These are phyloP conservation scores for Aspergillus sp. DNA, from an alignment of 2,329 filamentous ascomycete species.

Conservation along the genomic window DNA sequence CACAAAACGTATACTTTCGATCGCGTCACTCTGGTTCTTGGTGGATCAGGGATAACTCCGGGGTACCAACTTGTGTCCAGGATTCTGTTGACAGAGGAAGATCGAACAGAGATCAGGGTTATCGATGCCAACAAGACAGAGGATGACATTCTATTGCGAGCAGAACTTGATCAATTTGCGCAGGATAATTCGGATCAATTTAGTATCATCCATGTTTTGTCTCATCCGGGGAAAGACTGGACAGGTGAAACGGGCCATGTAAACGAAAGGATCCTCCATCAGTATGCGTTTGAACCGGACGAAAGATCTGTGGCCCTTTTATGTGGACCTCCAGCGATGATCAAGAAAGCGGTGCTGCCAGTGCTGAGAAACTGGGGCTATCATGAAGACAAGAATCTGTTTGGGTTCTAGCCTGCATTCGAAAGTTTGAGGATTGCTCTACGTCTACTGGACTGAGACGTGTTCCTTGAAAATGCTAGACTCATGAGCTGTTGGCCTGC, in stretches of 20 bases:
- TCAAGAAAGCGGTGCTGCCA: constrained; percentile 46
- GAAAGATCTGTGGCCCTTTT: constrained; percentile 41
- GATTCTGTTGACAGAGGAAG: constrained; percentile 35
- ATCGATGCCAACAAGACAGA: constrained; percentile 9
- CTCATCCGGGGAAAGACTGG: constrained; percentile 6
- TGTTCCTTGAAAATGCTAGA: neutral
- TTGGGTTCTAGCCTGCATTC: constrained; percentile 23
- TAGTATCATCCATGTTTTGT: constrained; percentile 8
- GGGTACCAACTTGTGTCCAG: constrained; percentile 46
- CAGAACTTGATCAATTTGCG: constrained; percentile 5
- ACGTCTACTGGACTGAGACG: neutral
- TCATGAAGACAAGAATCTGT: constrained; percentile 40
- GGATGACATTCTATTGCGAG: constrained; percentile 8
- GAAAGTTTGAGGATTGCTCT: too few species aligned
- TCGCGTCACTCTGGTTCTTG: constrained; percentile 44
- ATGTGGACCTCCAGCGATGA: constrained; percentile 47
- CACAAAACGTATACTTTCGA: constrained; percentile 36
- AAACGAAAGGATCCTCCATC: constrained; percentile 4
- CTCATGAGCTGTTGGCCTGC: too few species aligned
- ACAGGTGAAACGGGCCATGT: constrained; percentile 7
- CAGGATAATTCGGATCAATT: constrained; percentile 5
- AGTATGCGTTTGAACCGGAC: constrained; percentile 23
- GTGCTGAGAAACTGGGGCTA: constrained; percentile 43
- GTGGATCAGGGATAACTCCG: constrained; percentile 47
- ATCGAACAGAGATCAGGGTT: constrained; percentile 30